Conservation (phyloP, 2,329 filamentous ascomycete species). For the Fusarium mundagurra region DNA sequence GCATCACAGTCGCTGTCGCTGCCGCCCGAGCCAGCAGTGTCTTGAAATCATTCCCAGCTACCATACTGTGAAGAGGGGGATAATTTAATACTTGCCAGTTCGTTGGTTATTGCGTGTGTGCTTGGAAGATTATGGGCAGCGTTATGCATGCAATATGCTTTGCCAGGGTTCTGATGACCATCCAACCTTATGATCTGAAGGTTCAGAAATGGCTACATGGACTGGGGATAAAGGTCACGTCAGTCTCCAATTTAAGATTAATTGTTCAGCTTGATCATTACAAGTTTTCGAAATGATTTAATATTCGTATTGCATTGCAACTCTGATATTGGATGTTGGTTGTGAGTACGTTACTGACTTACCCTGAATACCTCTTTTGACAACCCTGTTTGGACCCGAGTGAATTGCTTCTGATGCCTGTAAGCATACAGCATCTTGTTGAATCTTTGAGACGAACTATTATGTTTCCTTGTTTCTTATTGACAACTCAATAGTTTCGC, state of each 20-base stretch:
- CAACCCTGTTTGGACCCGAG: neutral
- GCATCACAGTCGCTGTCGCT: rapidly evolving
- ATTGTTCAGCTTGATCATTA: neutral
- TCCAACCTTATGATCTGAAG: rapidly evolving
- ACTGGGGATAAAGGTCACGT: neutral
- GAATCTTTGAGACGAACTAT: neutral
- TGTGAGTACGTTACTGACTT: neutral
- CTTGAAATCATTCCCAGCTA: neutral
- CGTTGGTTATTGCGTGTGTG: neutral
- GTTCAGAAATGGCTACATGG: neutral
- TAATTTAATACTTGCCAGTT: neutral
- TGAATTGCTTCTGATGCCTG: neutral
- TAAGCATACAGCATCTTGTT: neutral
- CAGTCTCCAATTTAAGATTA: neutral
- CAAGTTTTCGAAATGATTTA: rapidly evolving
- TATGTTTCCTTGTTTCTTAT: neutral
- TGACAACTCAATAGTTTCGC: neutral
- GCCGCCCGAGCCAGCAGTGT: too few relatives aligned
- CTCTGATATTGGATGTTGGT: neutral
- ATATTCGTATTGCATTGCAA: neutral
- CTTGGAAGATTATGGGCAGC: neutral
- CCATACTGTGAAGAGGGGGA: neutral
- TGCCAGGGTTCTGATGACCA: rapidly evolving
- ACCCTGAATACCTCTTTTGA: neutral
- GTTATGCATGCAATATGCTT: neutral